Percentiles rank a stretch among this genome's conserved stretches.
Conservation (phyloP, 108 stramenopile species). For the Pseudonitzschia multiseries region DNA sequence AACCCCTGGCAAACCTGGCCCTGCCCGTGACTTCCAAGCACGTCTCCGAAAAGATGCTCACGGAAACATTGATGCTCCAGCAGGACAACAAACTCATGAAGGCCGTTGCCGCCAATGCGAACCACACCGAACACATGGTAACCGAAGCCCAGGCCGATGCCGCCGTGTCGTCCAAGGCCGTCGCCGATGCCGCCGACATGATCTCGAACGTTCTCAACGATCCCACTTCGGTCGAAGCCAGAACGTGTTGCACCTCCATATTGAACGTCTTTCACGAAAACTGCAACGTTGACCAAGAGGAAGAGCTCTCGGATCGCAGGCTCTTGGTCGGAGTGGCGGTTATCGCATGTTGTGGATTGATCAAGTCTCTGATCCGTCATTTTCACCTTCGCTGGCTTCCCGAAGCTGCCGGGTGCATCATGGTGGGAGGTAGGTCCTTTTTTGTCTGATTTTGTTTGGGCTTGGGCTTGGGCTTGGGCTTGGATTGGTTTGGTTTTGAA, state of each 20-base stretch:
- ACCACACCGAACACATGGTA: slow-evolving; percentile 15
- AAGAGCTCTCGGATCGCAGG: slow-evolving; percentile 71
- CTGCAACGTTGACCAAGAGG: slow-evolving; percentile 74
- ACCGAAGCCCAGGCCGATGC: slow-evolving; percentile 48
- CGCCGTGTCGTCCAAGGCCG: slow-evolving; percentile 20
- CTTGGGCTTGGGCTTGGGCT: too few relatives aligned
- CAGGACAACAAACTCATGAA: slow-evolving; percentile 33
- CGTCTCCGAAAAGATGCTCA: slow-evolving; percentile 55
- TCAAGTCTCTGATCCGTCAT: slow-evolving; percentile 85
- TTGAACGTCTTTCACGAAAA: slow-evolving; percentile 85
- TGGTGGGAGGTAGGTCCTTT: slow-evolving; percentile 63
- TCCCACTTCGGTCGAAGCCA: slow-evolving; percentile 70
- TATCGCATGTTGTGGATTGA: slow-evolving; percentile 81
- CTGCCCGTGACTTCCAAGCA: slow-evolving; percentile 60
- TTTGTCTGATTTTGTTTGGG: background rate
- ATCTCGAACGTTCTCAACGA: slow-evolving; percentile 58
- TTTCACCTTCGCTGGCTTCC: slow-evolving; percentile 83
- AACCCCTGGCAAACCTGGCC: slow-evolving; percentile 48
- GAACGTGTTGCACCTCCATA: slow-evolving; percentile 86
- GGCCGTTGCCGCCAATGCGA: background rate
- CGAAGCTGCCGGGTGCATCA: slow-evolving; percentile 83
- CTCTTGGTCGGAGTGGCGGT: slow-evolving; percentile 81
- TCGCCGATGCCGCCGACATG: slow-evolving; percentile 10
- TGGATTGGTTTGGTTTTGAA: background rate
- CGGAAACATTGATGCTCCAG: slow-evolving; percentile 66